Percentiles rank a stretch among this genome's conserved stretches.
These are phyloP conservation scores for Dothideomycetidae sp. DNA, from an alignment of 2,329 filamentous ascomycete species.

Conservation along the genomic window DNA sequence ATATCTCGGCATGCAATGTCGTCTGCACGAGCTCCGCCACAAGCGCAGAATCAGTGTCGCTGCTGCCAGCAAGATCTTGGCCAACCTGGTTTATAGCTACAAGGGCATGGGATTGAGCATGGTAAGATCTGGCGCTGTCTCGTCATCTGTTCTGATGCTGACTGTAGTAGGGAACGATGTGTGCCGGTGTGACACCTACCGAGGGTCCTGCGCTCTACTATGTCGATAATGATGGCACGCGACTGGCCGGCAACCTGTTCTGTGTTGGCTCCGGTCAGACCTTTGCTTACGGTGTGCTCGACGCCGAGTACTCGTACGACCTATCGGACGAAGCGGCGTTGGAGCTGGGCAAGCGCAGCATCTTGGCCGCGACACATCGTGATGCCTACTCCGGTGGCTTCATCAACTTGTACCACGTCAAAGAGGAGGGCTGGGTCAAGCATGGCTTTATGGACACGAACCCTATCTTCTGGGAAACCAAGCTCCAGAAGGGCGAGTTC, in stretches of 20 bases:
- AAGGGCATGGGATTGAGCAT: conserved; percentile 98
- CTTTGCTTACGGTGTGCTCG: conserved; percentile 94
- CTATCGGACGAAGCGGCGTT: conserved; percentile 76
- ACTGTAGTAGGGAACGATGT: conserved; percentile 65
- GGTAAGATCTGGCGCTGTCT: conserved; percentile 27
- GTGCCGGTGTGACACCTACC: conserved; percentile 85
- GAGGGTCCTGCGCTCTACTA: conserved; percentile 98
- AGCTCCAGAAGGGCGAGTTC: conserved; percentile 97
- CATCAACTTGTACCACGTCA: conserved; percentile 98
- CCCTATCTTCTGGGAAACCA: conserved; percentile 99
- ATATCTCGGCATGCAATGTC: conserved; percentile 97
- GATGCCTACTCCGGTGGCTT: conserved; percentile 98
- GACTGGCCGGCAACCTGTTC: conserved; percentile 87
- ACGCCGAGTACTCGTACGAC: conserved; percentile 89
- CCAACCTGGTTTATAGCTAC: conserved; percentile 96
- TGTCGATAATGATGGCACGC: conserved; percentile 92
- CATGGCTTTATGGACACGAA: conserved; percentile 97
- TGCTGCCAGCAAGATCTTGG: conserved; percentile 93
- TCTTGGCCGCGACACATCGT: conserved; percentile 87
- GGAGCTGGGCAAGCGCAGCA: conserved; percentile 80
- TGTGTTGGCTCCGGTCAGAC: conserved; percentile 97
- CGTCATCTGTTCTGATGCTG: background rate
- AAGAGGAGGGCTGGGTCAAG: conserved; percentile 98
- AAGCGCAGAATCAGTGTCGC: conserved; percentile 97
- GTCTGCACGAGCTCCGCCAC: conserved; percentile 96